Percentiles rank a stretch among this genome's conserved stretches.
Evolutionary conservation across 306 rosid genomes (phyloP).

Genomic region (Trifolium repens): DNA sequence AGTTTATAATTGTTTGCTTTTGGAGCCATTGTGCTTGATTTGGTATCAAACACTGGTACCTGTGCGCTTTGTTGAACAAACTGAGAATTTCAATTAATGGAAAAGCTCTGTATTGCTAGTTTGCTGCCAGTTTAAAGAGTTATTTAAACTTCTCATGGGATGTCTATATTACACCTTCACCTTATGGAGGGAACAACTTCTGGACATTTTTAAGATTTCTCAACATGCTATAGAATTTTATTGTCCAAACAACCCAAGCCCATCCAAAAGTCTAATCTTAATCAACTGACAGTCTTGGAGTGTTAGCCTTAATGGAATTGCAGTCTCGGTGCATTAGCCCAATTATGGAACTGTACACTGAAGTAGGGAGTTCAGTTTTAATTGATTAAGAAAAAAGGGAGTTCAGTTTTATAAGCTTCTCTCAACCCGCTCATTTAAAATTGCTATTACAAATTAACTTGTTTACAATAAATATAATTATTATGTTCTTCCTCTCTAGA

Average conservation of each 20-base stretch:
- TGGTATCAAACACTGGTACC: background rate
- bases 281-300: background rate
- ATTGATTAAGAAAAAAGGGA: too few species aligned
- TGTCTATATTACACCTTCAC: background rate
- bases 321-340: background rate
- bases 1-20: constrained; percentile 33
- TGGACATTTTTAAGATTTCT: constrained; percentile 21
- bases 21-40: constrained; percentile 27
- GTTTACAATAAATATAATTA: too few species aligned
- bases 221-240: constrained; percentile 5
- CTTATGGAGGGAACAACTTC: constrained; percentile 15
- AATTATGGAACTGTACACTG: constrained; percentile 8
- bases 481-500: too few species aligned
- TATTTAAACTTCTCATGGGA: constrained; percentile 18
- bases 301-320: background rate
- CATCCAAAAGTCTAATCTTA: constrained; percentile 25
- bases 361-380: constrained; percentile 6
- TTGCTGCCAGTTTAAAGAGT: constrained; percentile 1
- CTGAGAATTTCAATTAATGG: constrained; percentile 11
- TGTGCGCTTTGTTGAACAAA: background rate
- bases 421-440: too few species aligned
- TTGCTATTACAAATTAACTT: too few species aligned
- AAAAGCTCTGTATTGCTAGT: constrained; percentile 14
- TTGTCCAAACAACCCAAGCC: constrained; percentile 30
- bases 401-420: too few species aligned